These are phyloP conservation scores for Evernia prunastri DNA, from an alignment of 495 filamentous ascomycete species.

Conservation along the genomic window DNA sequence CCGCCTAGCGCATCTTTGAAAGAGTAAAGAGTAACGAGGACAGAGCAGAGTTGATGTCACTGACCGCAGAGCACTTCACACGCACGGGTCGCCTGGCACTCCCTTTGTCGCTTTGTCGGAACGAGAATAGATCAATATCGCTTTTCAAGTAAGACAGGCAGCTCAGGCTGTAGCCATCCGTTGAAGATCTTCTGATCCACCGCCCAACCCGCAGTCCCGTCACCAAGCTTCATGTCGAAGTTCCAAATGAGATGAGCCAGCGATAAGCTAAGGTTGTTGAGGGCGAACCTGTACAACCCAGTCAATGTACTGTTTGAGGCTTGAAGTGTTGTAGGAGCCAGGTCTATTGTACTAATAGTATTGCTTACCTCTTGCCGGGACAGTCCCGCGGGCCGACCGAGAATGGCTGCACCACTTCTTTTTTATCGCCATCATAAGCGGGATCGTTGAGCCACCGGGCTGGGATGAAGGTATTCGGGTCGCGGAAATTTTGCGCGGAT, in stretches of 20 bases:
- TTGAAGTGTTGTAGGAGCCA: not conserved
- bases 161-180: constrained; percentile 29
- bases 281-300: constrained; percentile 34
- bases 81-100: too few relatives aligned
- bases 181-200: constrained; percentile 30
- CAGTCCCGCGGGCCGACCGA: constrained; percentile 53
- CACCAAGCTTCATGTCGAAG: constrained; percentile 38
- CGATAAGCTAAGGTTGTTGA: constrained; percentile 41
- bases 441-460: constrained; percentile 33
- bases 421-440: constrained; percentile 37
- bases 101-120: too few relatives aligned
- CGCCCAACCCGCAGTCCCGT: constrained; percentile 34
- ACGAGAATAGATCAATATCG: not conserved
- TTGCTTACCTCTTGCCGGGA: constrained; percentile 50
- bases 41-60: too few relatives aligned
- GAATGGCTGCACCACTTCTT: constrained; percentile 49
- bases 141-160: constrained; percentile 7
- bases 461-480: constrained; percentile 39
- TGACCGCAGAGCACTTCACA: too few relatives aligned
- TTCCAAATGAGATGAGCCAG: constrained; percentile 38
- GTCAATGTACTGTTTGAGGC: constrained; percentile 3
- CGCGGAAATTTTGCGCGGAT: constrained; percentile 28
- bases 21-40: too few relatives aligned
- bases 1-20: too few relatives aligned
- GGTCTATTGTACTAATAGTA: not conserved